A percentile compares a stretch with the other conserved stretches of the same genome.
phyloP scores from a whole-genome alignment of 1,284 basidiomycete genomes.

The Laetiporus sulphureus region DNA sequence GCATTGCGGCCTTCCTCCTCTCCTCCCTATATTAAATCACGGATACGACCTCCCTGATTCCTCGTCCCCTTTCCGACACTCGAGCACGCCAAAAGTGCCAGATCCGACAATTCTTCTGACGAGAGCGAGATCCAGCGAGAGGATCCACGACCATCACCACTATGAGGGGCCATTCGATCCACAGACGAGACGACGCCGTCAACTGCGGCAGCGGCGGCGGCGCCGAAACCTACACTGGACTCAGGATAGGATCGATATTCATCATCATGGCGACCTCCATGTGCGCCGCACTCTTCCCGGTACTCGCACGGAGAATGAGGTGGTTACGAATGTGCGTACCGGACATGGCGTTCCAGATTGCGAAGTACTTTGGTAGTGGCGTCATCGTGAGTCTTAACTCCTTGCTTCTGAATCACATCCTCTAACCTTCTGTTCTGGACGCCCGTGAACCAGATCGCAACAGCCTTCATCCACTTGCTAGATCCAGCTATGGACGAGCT shows the following conservation, averaged over 20 bases:
- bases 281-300: conserved; percentile 78
- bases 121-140: too few relatives aligned
- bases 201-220: conserved; percentile 29
- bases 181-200: conserved; percentile 1
- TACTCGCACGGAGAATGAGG: conserved; percentile 58
- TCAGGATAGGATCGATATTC: conserved; percentile 85
- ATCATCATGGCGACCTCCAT: conserved; percentile 72
- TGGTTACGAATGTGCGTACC: conserved; percentile 51
- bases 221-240: conserved; percentile 28
- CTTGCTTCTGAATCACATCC: background rate
- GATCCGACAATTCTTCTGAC: too few relatives aligned
- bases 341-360: conserved; percentile 69
- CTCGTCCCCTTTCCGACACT: too few relatives aligned
- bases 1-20: too few relatives aligned
- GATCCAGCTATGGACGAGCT: conserved; percentile 72
- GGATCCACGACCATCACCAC: too few relatives aligned
- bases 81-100: too few relatives aligned
- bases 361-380: conserved; percentile 94
- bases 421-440: conserved; percentile 4
- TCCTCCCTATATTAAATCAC: too few relatives aligned
- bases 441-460: conserved; percentile 62
- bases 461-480: conserved; percentile 85
- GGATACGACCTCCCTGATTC: too few relatives aligned
- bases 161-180: too few relatives aligned
- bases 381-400: conserved; percentile 60